phyloP scores from a whole-genome alignment of 2,329 filamentous ascomycete genomes.

The Huntiella omanensis region DNA sequence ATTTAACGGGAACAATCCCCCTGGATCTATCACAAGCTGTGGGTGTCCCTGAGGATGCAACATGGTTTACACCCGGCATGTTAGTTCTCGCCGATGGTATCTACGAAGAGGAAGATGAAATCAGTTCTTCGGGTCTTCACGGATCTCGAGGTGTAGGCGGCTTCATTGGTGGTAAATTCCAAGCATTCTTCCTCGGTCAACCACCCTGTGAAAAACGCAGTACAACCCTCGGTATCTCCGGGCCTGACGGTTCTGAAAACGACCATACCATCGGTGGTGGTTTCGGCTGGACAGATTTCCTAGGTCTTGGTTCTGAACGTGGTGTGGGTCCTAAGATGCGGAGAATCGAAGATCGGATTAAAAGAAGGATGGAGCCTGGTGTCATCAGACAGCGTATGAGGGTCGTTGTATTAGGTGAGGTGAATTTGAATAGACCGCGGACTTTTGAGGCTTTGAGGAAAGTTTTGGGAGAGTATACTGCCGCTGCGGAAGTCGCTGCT shows the following conservation, averaged over 20 bases:
- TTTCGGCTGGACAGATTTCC: conserved; percentile 94
- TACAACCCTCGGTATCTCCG: conserved; percentile 54
- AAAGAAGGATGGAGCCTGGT: conserved; percentile 24
- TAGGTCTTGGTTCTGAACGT: conserved; percentile 77
- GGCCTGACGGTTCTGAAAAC: conserved; percentile 32
- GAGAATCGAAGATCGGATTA: conserved; percentile 50
- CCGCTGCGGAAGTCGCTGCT: conserved; percentile 40
- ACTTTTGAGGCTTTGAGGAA: conserved; percentile 65
- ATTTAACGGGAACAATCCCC: conserved; percentile 72
- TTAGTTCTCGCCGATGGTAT: conserved; percentile 84
- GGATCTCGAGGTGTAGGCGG: conserved; percentile 71
- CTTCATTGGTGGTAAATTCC: conserved; percentile 77
- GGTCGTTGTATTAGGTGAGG: conserved; percentile 63
- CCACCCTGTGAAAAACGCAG: conserved; percentile 77
- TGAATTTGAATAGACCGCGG: conserved; percentile 71
- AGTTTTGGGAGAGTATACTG: conserved; percentile 56
- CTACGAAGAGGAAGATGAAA: conserved; percentile 90
- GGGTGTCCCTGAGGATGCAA: conserved; percentile 65
- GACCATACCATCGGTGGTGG: conserved; percentile 53
- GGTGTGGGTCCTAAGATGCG: conserved; percentile 71
- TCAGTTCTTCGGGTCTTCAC: conserved; percentile 48
- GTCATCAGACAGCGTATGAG: conserved; percentile 25
- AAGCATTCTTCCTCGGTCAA: conserved; percentile 77
- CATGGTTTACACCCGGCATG: conserved; percentile 92
- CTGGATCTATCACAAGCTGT: conserved; percentile 67